These are phyloP conservation scores for Chlorella sp. DNA, from an alignment of 139 green algal genomes.

Conservation along the genomic window DNA sequence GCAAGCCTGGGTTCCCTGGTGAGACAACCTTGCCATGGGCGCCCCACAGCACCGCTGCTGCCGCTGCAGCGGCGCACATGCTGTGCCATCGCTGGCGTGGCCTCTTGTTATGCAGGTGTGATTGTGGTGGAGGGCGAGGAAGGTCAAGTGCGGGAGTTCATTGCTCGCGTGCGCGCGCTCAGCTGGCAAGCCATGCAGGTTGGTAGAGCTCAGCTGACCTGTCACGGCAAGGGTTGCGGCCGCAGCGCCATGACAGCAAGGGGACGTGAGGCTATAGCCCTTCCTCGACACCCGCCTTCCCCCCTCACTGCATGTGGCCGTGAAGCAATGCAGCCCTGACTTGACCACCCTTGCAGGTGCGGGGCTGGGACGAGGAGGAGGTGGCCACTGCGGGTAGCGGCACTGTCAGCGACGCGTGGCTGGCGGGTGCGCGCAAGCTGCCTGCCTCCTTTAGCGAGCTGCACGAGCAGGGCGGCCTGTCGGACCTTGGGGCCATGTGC, in stretches of 20 bases:
- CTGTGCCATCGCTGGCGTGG: too few relatives aligned
- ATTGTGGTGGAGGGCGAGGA: slow-evolving; percentile 29
- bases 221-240: too few relatives aligned
- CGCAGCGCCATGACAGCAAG: too few relatives aligned
- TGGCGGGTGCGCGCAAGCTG: neutral
- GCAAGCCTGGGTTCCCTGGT: slow-evolving; percentile 58
- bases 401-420: neutral
- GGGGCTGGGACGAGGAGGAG: neutral
- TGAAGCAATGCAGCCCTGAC: neutral
- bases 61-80: too few relatives aligned
- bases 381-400: neutral
- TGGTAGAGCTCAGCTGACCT: neutral
- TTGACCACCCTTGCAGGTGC: neutral
- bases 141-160: slow-evolving; percentile 35
- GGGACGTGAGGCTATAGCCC: neutral
- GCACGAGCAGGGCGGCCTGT: slow-evolving; percentile 53
- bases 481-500: slow-evolving; percentile 41
- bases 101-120: slow-evolving; percentile 28
- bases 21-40: too few relatives aligned
- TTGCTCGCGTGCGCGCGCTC: slow-evolving; percentile 28
- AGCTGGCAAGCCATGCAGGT: slow-evolving; percentile 56
- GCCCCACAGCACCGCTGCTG: too few relatives aligned
- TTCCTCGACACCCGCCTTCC: neutral
- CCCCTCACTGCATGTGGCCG: neutral
- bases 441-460: slow-evolving; percentile 39